Conservation (phyloP, 352 stramenopile genomes). For the Plasmopara halstedii region DNA sequence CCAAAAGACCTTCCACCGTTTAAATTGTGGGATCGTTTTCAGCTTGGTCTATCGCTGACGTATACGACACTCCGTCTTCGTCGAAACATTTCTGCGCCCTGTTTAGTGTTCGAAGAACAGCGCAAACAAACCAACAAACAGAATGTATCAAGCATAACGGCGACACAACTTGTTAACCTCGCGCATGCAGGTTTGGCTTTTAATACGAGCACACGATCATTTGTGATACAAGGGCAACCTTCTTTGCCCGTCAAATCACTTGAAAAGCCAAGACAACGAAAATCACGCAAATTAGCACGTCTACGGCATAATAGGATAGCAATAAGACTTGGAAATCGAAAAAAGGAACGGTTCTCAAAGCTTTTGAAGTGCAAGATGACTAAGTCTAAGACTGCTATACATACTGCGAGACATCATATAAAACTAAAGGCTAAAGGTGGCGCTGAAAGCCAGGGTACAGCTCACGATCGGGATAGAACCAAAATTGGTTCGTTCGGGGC, state of each 20-base stretch:
- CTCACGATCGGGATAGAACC: slow-evolving; percentile 8
- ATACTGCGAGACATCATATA: slow-evolving; percentile 1
- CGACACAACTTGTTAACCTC: slow-evolving; percentile 22
- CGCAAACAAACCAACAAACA: slow-evolving; percentile 2
- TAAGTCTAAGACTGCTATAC: not conserved
- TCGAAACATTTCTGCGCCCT: slow-evolving; percentile 35
- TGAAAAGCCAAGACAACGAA: slow-evolving; percentile 9
- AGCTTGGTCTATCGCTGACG: slow-evolving; percentile 38
- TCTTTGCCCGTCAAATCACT: not conserved
- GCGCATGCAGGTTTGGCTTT: slow-evolving; percentile 31
- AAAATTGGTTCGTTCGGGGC: slow-evolving; percentile 20
- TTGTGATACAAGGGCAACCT: slow-evolving; percentile 21
- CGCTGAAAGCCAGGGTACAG: not conserved
- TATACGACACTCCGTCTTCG: slow-evolving; percentile 46
- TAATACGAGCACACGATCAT: slow-evolving; percentile 28
- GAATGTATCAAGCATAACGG: slow-evolving; percentile 9
- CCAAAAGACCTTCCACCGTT: slow-evolving; percentile 38
- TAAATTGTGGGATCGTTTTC: slow-evolving; percentile 40
- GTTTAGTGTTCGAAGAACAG: slow-evolving; percentile 24
- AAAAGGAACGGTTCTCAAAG: slow-evolving; percentile 1
- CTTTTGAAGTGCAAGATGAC: not conserved
- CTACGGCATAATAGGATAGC: slow-evolving; percentile 6
- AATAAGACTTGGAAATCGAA: slow-evolving; percentile 9
- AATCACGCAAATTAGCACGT: not conserved
- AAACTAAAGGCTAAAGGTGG: slow-evolving; percentile 7